phyloP scores from a whole-genome alignment of 2,329 filamentous ascomycete species.

The Hysterium pulicare region DNA sequence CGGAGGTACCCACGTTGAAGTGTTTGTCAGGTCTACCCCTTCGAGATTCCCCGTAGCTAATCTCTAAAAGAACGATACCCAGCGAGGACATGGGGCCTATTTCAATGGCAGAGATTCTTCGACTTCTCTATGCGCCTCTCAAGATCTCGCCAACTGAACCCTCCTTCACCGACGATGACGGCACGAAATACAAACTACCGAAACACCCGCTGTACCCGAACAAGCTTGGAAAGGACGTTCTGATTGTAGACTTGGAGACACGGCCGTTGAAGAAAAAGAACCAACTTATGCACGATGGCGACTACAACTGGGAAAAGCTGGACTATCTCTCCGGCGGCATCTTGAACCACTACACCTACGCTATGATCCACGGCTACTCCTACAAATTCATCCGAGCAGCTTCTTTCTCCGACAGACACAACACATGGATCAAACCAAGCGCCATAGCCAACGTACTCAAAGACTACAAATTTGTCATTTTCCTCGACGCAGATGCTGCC shows the following conservation, averaged over 20 bases:
- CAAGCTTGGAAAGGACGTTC: slow-evolving; percentile 30
- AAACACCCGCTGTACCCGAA: slow-evolving; percentile 29
- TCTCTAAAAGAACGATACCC: slow-evolving; percentile 18
- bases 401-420: slow-evolving; percentile 40
- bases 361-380: slow-evolving; percentile 48
- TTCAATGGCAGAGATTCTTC: slow-evolving; percentile 32
- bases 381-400: slow-evolving; percentile 47
- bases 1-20: slow-evolving; percentile 18
- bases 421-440: slow-evolving; percentile 48
- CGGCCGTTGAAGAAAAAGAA: slow-evolving; percentile 24
- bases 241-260: slow-evolving; percentile 37
- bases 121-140: slow-evolving; percentile 28
- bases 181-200: slow-evolving; percentile 27
- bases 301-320: slow-evolving; percentile 35
- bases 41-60: background rate
- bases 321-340: slow-evolving; percentile 35
- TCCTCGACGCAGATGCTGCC: slow-evolving; percentile 48
- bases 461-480: slow-evolving; percentile 45
- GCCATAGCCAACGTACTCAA: slow-evolving; percentile 36
- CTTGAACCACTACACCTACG: slow-evolving; percentile 39
- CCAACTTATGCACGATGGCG: slow-evolving; percentile 13
- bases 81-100: slow-evolving; percentile 17
- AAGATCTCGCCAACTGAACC: slow-evolving; percentile 25
- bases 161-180: slow-evolving; percentile 29
- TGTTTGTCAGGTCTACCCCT: slow-evolving; percentile 18